Evolutionary conservation across 176 grass and related monocot species (phyloP).

Genomic region (Zea luxurians): DNA sequence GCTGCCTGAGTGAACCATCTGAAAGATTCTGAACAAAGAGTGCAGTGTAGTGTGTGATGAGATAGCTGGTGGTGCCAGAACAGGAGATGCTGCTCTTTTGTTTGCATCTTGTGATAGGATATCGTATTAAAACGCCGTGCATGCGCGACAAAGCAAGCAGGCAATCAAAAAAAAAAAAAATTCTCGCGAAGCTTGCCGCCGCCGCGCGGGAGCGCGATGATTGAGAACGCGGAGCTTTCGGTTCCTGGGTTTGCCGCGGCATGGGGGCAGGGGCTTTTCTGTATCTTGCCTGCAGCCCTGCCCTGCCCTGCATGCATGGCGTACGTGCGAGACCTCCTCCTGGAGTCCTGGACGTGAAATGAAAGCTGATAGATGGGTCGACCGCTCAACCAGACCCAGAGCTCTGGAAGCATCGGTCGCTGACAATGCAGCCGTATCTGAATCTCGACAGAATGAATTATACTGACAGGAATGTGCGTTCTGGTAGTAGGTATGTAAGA

Average conservation of each 20-base stretch:
- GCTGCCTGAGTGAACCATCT: too few relatives aligned
- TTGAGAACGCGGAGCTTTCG: background rate
- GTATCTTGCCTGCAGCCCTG: background rate
- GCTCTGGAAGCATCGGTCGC: background rate
- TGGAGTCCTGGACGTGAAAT: background rate
- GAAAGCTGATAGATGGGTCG: background rate
- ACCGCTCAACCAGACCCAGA: background rate
- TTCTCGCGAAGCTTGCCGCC: background rate
- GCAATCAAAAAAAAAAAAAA: too few relatives aligned
- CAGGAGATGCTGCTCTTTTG: background rate
- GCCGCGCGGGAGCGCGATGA: background rate
- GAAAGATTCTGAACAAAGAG: background rate
- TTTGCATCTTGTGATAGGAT: slow-evolving; percentile 14
- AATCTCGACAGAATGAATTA: background rate
- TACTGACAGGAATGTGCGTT: background rate
- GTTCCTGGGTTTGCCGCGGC: background rate
- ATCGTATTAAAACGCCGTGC: background rate
- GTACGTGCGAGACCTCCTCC: background rate
- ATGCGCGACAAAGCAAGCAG: background rate
- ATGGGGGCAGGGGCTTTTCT: background rate
- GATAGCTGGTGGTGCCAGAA: background rate
- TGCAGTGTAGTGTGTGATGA: background rate
- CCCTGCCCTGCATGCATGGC: background rate
- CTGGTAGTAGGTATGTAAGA: background rate
- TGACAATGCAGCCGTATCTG: background rate